Conservation (phyloP, 2,329 filamentous ascomycete species). For the Arachnomyces sp. region DNA sequence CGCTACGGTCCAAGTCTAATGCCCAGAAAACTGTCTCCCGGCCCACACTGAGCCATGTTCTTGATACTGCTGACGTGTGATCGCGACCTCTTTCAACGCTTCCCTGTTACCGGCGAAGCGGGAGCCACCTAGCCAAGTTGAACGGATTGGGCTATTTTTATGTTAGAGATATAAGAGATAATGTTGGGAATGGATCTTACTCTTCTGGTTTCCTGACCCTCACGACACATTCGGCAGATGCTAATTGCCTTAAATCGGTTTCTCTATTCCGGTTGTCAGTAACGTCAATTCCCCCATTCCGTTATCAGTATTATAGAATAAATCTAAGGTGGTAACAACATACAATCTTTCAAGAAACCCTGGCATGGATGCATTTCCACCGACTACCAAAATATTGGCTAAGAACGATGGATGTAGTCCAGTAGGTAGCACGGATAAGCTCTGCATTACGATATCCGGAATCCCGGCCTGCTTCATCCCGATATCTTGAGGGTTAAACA, state of each 20-base stretch:
- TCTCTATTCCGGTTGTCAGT: constrained; percentile 35
- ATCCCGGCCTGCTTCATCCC: constrained; percentile 78
- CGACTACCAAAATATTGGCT: constrained; percentile 81
- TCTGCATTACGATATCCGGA: constrained; percentile 74
- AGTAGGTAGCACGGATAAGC: constrained; percentile 65
- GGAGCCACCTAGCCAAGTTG: constrained; percentile 80
- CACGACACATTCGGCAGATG: constrained; percentile 70
- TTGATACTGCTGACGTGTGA: constrained; percentile 86
- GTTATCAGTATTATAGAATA: neutral
- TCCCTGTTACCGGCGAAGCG: constrained; percentile 63
- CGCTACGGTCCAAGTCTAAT: too few species aligned
- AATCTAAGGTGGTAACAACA: constrained; percentile 12
- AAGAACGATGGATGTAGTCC: constrained; percentile 76
- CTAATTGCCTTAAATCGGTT: constrained; percentile 62
- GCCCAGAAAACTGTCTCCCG: constrained; percentile 58
- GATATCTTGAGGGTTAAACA: constrained; percentile 81
- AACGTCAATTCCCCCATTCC: neutral
- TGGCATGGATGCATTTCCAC: constrained; percentile 71
- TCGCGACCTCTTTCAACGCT: constrained; percentile 56
- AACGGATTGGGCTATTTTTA: constrained; percentile 57
- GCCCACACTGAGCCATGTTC: constrained; percentile 74
- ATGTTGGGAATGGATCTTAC: constrained; percentile 26
- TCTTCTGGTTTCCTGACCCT: constrained; percentile 63
- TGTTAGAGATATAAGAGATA: constrained; percentile 2
- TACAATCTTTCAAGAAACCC: constrained; percentile 74